Base-by-base conservation (phyloP, 2,329 filamentous ascomycete species). In the Tolypocladium tropicale region DNA sequence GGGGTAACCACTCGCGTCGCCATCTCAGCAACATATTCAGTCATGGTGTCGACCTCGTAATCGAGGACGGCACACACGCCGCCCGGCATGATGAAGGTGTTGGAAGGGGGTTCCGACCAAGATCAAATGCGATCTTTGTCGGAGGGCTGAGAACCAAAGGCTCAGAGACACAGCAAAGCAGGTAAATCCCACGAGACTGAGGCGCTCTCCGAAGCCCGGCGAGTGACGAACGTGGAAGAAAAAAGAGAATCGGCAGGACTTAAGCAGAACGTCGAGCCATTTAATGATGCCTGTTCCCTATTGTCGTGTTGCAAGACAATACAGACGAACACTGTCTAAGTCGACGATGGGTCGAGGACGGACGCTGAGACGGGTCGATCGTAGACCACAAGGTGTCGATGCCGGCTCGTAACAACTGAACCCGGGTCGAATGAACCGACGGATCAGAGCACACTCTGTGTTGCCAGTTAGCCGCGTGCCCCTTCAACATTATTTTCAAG, bases 1-100 rank as follows among this genome's bases (percentile, higher is more conserved):
- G 80, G 79, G 57, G 78, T 76, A 46, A 83, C 78, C 36, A 84
- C 73, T 49, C 81, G 78, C 28, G 78, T 81, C 59, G 91, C 85
- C 84, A 93, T 95, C 69, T 95, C 89, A 60, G 90, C 87, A 69
- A 96, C 91, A 73, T 95, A 96, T 70, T 95, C 90, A 60, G 90
- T 88, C 92, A 96, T 96, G 72, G 88, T 79, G 70, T 95, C 90
- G 84, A 96, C 93, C 74, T 96, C 91, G 72, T 96, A 96, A 78
- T 96, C 92, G 73, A 96, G 83, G 75, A 95, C 89, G 67, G 90
- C 90, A 65, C 92, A 94, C 41, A 96, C 92, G 65, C 92, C 92
- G 70, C 92, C 91, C 61, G 81, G 77, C 81, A 84, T 84, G 67
- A 74, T 83, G 76, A 65, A 67, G 62, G 66, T 66, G 63, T 52